Evolutionary conservation across 371 early-diverging fungal genomes (phyloP).

Genomic region (Dichotomocladium elegans): DNA sequence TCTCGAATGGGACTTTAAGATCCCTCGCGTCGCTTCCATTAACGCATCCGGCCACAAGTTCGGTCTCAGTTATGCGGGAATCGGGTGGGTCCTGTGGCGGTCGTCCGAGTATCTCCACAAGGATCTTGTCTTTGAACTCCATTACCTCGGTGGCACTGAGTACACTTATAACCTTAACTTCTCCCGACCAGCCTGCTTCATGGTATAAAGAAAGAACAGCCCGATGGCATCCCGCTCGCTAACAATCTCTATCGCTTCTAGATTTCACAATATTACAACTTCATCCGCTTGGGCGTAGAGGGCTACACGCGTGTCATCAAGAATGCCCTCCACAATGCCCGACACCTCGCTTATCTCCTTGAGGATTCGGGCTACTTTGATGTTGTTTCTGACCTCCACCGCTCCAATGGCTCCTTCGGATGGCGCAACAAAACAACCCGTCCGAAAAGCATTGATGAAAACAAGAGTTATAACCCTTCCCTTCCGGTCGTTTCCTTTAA

Average conservation of each 20-base stretch:
- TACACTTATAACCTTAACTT: constrained; percentile 68
- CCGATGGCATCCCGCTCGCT: background rate
- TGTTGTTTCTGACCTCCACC: constrained; percentile 55
- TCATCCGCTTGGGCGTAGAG: constrained; percentile 62
- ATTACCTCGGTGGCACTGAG: constrained; percentile 62
- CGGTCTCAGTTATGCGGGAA: constrained; percentile 61
- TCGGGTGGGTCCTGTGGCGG: constrained; percentile 74
- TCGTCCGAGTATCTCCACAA: constrained; percentile 54
- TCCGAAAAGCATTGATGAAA: constrained; percentile 5
- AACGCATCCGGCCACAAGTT: constrained; percentile 71
- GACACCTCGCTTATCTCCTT: constrained; percentile 43
- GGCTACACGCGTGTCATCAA: constrained; percentile 61
- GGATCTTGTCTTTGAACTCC: constrained; percentile 64
- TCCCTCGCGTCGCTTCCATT: constrained; percentile 60
- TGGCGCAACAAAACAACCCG: constrained; percentile 3
- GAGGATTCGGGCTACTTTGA: constrained; percentile 54
- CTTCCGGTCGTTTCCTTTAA: constrained; percentile 65
- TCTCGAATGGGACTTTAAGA: constrained; percentile 62
- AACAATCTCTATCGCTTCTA: background rate
- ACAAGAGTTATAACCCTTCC: constrained; percentile 28
- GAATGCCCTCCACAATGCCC: constrained; percentile 49
- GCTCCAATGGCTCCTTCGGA: constrained; percentile 39
- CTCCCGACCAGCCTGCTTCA: constrained; percentile 61
- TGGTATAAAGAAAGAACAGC: constrained; percentile 15
- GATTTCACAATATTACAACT: constrained; percentile 73